Evolutionary conservation across 805 yeast genomes (phyloP), one percentile per base, ranked within the genome.

Genomic region (Lachancea sp.): DNA sequence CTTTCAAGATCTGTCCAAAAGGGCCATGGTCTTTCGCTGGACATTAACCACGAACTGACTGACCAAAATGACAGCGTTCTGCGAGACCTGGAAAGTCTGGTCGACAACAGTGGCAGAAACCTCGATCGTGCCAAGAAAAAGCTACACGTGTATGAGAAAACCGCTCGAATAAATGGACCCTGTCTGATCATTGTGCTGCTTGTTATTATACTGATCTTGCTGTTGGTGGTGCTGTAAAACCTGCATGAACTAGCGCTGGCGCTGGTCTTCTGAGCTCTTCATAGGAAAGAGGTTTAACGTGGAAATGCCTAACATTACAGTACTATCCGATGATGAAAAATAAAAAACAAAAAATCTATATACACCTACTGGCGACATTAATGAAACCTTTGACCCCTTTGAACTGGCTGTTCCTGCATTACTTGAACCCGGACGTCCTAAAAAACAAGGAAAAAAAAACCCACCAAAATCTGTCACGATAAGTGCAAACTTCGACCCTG

Each of bases 1-100:
- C 53, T 78, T 3, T 65, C 79, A 1, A 52, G 57, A 3, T 71
- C 79, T 0, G 71, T 77, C 1, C 60, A 64, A 26, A 62, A 70
- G 33, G 75, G 75, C 41, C 69, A 69, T 49, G 68, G 65, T 1
- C 61, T 78, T 37, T 73, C 81, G 2, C 33, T 69, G 9, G 68
- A 63, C 27, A 77, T 78, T 11, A 67, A 75, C 46, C 63, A 61
- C 5, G 82, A 78, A 49, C 55, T 77, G 9, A 65, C 61, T 11
- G 72, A 71, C 3, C 82, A 78, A 41, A 65, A 76, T 55, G 71
- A 70, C 19, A 50, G 50, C 7, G 49, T 77, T 13, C 53, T 78
- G 22, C 69, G 69, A 27, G 82, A 78, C 51, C 55, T 78, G 32
- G 83, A 78, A 49, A 57, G 58, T 19, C 72, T 73, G 34, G 58